Percentiles rank a stretch among this genome's conserved stretches.
Conservation (phyloP, 2,329 filamentous ascomycete genomes). For the Aspergillus sp. region DNA sequence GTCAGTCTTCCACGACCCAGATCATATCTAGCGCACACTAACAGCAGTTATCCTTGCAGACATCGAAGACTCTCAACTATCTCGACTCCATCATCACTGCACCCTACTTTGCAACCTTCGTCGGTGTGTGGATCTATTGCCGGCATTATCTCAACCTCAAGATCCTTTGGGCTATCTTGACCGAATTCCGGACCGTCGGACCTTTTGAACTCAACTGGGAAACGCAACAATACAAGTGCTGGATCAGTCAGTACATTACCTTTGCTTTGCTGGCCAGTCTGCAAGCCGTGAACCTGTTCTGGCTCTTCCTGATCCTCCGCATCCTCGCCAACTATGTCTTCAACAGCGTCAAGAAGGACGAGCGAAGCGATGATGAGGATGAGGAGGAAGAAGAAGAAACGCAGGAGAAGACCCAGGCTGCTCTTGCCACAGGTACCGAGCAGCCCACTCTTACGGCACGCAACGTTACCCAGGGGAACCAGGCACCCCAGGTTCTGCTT, state of each 20-base stretch:
- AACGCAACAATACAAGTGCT: constrained; percentile 44
- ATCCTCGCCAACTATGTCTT: constrained; percentile 39
- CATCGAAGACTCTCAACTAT: constrained; percentile 88
- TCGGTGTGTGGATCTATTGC: constrained; percentile 78
- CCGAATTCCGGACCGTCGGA: constrained; percentile 42
- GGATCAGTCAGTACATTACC: constrained; percentile 43
- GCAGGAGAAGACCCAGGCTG: constrained; percentile 15
- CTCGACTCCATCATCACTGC: constrained; percentile 70
- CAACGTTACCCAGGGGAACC: constrained; percentile 22
- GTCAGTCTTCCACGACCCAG: constrained; percentile 40
- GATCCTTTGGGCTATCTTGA: constrained; percentile 42
- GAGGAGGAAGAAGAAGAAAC: constrained; percentile 33
- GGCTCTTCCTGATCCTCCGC: constrained; percentile 41
- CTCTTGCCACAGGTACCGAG: constrained; percentile 21
- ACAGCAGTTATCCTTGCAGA: constrained; percentile 43
- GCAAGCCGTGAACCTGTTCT: constrained; percentile 42
- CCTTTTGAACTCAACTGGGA: constrained; percentile 45
- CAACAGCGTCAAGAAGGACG: constrained; percentile 33
- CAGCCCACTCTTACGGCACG: constrained; percentile 7
- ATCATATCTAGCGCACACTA: neutral
- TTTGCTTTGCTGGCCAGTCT: constrained; percentile 39
- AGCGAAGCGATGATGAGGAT: constrained; percentile 41
- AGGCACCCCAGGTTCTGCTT: constrained; percentile 29
- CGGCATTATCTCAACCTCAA: constrained; percentile 62
- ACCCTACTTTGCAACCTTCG: constrained; percentile 79